Evolutionary conservation across 108 stramenopile species (phyloP).

Genomic region (Stephanodiscus triporus): DNA sequence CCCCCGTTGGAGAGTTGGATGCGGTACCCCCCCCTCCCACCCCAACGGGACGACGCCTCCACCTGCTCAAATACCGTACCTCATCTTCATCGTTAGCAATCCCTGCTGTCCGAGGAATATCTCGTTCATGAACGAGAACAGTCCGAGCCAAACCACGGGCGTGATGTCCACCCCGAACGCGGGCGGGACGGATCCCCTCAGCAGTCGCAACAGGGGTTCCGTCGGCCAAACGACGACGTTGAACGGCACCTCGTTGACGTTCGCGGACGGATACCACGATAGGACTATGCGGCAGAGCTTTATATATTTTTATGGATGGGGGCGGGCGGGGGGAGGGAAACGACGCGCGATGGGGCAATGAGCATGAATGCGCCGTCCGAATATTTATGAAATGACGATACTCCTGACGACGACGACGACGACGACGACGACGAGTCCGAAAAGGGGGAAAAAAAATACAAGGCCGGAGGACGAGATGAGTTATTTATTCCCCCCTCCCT

Average conservation of each 20-base stretch:
- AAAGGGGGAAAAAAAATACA: no score
- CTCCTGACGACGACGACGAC: no score
- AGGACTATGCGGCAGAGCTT: constrained; percentile 85
- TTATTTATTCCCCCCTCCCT: no score
- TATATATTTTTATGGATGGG: not conserved
- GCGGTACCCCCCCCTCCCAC: no score
- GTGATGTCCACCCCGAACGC: constrained; percentile 98
- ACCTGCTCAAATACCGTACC: constrained; percentile 86
- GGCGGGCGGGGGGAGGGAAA: no score
- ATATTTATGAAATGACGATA: no score
- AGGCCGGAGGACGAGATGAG: no score
- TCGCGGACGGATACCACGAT: constrained; percentile 86
- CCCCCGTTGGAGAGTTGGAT: no score
- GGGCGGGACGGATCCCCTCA: constrained; percentile 77
- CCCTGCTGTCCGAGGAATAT: constrained; percentile 96
- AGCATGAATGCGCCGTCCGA: no score
- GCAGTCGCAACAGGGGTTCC: constrained; percentile 73
- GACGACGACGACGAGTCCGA: no score
- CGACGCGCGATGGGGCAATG: no score
- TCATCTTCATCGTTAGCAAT: constrained; percentile 91
- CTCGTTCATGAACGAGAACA: constrained; percentile 94
- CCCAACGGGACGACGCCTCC: no score
- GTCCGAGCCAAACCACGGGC: constrained; percentile 93
- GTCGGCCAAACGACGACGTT: constrained; percentile 82
- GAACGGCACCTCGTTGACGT: constrained; percentile 83